Base-by-base conservation (phyloP, 2,329 filamentous ascomycete species). In the Alternaria consortialis region DNA sequence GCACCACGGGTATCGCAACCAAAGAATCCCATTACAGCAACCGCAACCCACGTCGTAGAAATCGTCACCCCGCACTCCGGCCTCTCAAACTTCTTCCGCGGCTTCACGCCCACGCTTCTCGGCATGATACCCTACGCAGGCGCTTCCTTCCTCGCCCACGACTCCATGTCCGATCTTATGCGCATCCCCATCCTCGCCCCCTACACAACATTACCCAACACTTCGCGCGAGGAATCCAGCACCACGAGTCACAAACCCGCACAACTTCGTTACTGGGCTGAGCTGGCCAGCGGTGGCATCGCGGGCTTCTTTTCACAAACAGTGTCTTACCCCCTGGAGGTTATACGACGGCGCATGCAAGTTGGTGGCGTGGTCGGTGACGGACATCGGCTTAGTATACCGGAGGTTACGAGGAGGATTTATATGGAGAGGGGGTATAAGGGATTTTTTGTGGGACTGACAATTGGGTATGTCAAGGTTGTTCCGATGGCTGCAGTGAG, bases 81-180 rank as follows among this genome's bases (percentile, higher is more conserved):
- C 4, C 77, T 98, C 1, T 80, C 88, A 57, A 99, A 99, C 79
- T 99, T 99, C 78, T 99, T 97, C 80, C 89, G 95, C 50, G 95
- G 95, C 51, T 99, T 99, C 78, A 88, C 89, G 0, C 92, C 94
- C 0, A 98, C 95, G 0, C 80, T 99, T 5, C 84, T 96, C 62
- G 95, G 95, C 70, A 99, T 99, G 94, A 83, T 99, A 1, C 95
- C 95, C 0, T 99, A 99, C 74, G 95, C 95, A 1, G 95, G 95
- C 71, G 90, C 96, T 74, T 97, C 93, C 1, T 99, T 99, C 81
- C 86, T 99, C 40, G 97, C 93, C 0, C 95, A 99, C 81, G 95
- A 99, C 78, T 93, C 92, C 5, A 88, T 91, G 40, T 92, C 92
- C 62, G 95, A 99, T 78, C 74, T 95, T 47, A 85, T 99, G 70